Evolutionary conservation across 1,284 basidiomycete genomes (phyloP), one percentile per base, ranked within the genome.

Genomic region (Uromyces viciae-fabae): DNA sequence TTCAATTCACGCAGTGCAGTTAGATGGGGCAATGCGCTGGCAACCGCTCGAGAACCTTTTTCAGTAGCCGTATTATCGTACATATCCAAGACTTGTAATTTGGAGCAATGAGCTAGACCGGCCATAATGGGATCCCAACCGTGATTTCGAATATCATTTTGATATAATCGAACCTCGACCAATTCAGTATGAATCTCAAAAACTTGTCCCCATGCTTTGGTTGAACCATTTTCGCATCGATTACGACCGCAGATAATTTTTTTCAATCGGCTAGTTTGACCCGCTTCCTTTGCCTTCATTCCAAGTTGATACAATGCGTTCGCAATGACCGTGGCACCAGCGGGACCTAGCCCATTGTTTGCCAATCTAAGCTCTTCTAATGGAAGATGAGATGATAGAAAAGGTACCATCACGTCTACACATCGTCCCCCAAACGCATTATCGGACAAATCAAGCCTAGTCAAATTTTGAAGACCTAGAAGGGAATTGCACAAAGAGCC

Each of bases 351-450:
- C 42, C 96, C 96, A 87, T 98, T 99, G 89, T 99, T 99, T 87
- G 94, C 97, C 82, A 99, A 90, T 85, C 92, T 93, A 85, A 99
- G 90, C 81, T 94, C 89, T 84, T 92, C 90, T 87, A 95, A 90
- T 82, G 89, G 89, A 75, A 90, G 91, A 86, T 94, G 96, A 84
- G 91, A 82, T 83, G 85, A 83, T 84, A 85, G 82, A 88, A 97
- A 93, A 64, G 92, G 91, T 69, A 95, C 94, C 88, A 99, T 93
- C 62, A 95, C 94, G 84, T 97, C 94, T 22, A 96, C 94, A 56
- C 93, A 95, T 84, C 96, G 91, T 42, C 94, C 95, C 49, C 96
- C 96, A 83, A 98, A 98, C 7, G 96, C 96, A 84, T 99, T 99
- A 87, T 99, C 95, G 83, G 91, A 93, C 60, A 99, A 90, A 86